phyloP scores from a whole-genome alignment of 805 yeast genomes.

The Kockiozyma suomiensis region DNA sequence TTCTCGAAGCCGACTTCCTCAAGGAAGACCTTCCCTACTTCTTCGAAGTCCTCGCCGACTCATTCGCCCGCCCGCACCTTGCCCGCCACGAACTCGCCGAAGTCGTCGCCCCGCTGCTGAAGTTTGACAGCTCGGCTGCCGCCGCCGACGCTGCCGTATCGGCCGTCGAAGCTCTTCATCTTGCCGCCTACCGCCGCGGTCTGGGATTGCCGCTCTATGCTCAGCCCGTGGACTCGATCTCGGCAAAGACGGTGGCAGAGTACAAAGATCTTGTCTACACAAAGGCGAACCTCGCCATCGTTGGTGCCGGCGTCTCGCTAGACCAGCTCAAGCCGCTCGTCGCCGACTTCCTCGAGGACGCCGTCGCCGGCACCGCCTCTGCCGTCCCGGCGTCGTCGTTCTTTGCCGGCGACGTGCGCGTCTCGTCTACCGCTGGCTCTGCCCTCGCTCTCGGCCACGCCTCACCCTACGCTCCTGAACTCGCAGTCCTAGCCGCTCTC shows the following conservation, averaged over 20 bases:
- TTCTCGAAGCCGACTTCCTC: slow-evolving; percentile 79
- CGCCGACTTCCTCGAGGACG: slow-evolving; percentile 54
- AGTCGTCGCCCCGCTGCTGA: slow-evolving; percentile 77
- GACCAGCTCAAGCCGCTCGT: slow-evolving; percentile 71
- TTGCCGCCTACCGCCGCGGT: slow-evolving; percentile 80
- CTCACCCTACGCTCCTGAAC: slow-evolving; percentile 62
- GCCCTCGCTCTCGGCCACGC: slow-evolving; percentile 84
- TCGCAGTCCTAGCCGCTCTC: slow-evolving; percentile 70
- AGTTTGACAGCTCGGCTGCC: slow-evolving; percentile 61
- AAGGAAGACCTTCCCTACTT: slow-evolving; percentile 88
- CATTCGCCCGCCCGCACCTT: slow-evolving; percentile 41
- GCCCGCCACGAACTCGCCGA: slow-evolving; percentile 72
- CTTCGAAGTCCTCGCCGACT: slow-evolving; percentile 80
- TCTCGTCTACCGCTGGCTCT: slow-evolving; percentile 64
- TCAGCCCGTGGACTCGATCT: slow-evolving; percentile 61
- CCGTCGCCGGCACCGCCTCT: slow-evolving; percentile 61
- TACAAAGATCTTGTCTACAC: slow-evolving; percentile 71
- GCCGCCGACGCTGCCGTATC: slow-evolving; percentile 54
- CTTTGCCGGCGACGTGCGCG: slow-evolving; percentile 63
- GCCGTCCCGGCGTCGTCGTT: slow-evolving; percentile 48
- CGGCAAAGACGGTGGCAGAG: slow-evolving; percentile 64
- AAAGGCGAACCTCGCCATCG: slow-evolving; percentile 68
- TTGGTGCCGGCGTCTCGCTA: slow-evolving; percentile 72
- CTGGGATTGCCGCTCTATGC: slow-evolving; percentile 81
- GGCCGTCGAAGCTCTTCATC: slow-evolving; percentile 79